Conservation (phyloP, 306 rosid species). For the Canavalia ensiformis region DNA sequence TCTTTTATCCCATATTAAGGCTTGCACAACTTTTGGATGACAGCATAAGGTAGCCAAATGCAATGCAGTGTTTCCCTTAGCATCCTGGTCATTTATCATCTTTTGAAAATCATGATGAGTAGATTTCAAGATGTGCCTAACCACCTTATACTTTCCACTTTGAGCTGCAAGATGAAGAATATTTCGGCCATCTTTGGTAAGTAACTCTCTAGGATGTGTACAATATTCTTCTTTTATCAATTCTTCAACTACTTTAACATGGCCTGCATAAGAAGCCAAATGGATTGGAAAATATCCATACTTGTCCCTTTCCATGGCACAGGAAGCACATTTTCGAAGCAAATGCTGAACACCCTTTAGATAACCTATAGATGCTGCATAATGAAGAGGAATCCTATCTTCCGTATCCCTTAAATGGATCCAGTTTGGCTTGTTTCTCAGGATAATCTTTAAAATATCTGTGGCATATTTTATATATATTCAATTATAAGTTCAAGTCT, state of each 20-base stretch:
- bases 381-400: not conserved
- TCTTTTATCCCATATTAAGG: constrained; percentile 31
- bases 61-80: constrained; percentile 32
- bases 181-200: not conserved
- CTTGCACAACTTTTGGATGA: constrained; percentile 27
- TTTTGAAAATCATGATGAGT: not conserved
- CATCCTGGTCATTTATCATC: constrained; percentile 30
- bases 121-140: not conserved
- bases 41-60: constrained; percentile 30
- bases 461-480: not conserved
- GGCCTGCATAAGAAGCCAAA: not conserved
- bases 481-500: not conserved
- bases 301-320: not conserved
- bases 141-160: constrained; percentile 9
- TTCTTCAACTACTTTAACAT: not conserved
- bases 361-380: constrained; percentile 1
- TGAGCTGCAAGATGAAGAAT: not conserved
- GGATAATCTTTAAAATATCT: not conserved
- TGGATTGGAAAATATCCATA: not conserved
- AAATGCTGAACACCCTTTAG: not conserved
- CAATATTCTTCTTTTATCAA: not conserved
- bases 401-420: not conserved
- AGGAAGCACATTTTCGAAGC: not conserved
- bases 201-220: not conserved
- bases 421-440: not conserved